Percentiles rank a stretch among this genome's conserved stretches.
Conservation (phyloP, 2,329 filamentous ascomycete genomes). For the Hirsutella minnesotensis region DNA sequence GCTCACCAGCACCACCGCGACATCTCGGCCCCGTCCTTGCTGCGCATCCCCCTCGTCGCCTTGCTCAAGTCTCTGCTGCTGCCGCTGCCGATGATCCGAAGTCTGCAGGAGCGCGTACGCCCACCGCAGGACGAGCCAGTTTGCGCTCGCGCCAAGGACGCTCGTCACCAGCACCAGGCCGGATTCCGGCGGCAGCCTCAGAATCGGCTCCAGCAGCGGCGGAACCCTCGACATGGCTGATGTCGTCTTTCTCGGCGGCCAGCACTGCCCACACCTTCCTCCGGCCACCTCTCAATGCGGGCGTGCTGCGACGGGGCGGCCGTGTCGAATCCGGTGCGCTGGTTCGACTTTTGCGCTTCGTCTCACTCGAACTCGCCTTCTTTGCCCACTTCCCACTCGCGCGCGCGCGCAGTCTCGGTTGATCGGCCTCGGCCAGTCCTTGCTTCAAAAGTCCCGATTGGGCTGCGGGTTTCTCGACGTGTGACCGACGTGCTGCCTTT, state of each 20-base stretch:
- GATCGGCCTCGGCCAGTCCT: no score
- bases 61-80: not conserved
- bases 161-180: conserved; percentile 57
- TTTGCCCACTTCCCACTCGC: no score
- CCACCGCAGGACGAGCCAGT: conserved; percentile 52
- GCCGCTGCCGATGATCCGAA: conserved; percentile 8
- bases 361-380: no score
- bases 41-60: conserved; percentile 8
- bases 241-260: conserved; percentile 11
- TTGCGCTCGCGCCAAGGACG: conserved; percentile 51
- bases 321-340: no score
- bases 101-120: conserved; percentile 32
- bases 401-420: no score
- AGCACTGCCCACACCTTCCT: not conserved
- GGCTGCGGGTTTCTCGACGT: no score
- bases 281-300: no score
- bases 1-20: conserved; percentile 63
- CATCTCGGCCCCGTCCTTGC: conserved; percentile 16
- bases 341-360: no score
- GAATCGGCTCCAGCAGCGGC: conserved; percentile 51
- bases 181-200: conserved; percentile 41
- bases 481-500: no score
- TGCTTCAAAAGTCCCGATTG: no score
- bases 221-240: conserved; percentile 28
- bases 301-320: no score